Evolutionary conservation across 306 rosid species (phyloP).

Genomic region (Luffa acutangula): DNA sequence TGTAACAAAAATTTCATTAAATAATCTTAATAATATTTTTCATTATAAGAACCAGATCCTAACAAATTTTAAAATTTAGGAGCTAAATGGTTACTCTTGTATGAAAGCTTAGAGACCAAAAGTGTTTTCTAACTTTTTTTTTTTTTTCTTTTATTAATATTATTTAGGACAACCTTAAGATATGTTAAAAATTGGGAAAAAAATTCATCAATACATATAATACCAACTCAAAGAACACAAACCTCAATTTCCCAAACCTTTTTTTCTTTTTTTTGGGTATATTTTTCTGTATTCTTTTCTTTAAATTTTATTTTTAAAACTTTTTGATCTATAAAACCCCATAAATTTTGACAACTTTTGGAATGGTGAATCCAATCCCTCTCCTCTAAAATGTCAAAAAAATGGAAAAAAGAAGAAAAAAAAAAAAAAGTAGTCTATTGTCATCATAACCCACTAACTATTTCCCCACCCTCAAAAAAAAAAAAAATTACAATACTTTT

Average conservation of each 20-base stretch:
- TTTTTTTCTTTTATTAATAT: background rate
- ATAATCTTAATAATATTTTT: too few species aligned
- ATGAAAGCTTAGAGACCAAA: too few species aligned
- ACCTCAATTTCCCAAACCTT: background rate
- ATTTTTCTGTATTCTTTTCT: background rate
- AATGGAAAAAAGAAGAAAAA: background rate
- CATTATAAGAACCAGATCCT: too few species aligned
- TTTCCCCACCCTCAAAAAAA: background rate
- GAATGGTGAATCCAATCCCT: constrained; percentile 2
- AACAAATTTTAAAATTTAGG: too few species aligned
- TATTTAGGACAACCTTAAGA: background rate
- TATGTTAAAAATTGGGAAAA: background rate
- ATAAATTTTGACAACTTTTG: background rate
- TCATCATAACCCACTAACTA: background rate
- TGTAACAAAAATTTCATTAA: too few species aligned
- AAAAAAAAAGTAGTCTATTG: background rate
- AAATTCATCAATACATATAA: background rate
- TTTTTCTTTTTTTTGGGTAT: background rate
- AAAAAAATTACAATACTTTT: background rate
- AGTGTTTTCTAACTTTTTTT: too few species aligned
- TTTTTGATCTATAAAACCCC: background rate
- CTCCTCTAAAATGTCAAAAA: background rate
- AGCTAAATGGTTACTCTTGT: too few species aligned
- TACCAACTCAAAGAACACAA: background rate
- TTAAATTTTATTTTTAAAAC: background rate